These are phyloP conservation scores for Phaeosphaeria sp. DNA, from an alignment of 2,329 filamentous ascomycete species.

Conservation along the genomic window DNA sequence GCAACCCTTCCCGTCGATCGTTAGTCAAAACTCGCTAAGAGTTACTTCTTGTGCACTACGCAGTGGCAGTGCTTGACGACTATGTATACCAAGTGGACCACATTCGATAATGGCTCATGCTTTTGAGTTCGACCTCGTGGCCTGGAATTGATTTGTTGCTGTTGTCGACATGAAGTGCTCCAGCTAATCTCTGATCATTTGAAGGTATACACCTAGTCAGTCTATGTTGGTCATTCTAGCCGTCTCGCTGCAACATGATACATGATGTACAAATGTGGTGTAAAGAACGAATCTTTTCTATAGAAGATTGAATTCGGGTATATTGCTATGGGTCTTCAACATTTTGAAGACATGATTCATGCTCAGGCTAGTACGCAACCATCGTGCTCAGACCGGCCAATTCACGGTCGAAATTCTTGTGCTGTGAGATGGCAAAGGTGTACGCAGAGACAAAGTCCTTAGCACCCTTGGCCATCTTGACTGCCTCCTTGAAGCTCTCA, in stretches of 20 bases:
- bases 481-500: constrained; percentile 65
- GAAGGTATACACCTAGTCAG: too few species aligned
- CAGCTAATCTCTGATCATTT: too few species aligned
- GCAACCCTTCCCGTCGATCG: not conserved
- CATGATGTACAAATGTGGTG: not conserved
- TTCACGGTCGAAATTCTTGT: constrained; percentile 78
- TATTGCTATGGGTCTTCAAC: not conserved
- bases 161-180: not conserved
- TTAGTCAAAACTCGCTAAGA: not conserved
- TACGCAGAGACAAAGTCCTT: constrained; percentile 75
- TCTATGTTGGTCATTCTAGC: too few species aligned
- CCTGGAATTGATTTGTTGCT: not conserved
- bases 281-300: not conserved
- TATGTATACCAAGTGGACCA: not conserved
- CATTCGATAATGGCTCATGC: not conserved
- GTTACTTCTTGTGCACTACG: not conserved
- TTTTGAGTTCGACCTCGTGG: not conserved
- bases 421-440: constrained; percentile 71
- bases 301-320: not conserved
- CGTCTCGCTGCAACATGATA: not conserved
- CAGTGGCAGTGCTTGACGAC: not conserved
- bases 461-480: constrained; percentile 70
- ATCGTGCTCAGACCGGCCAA: constrained; percentile 69
- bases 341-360: not conserved
- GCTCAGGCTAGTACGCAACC: constrained; percentile 68